Conservation (phyloP, 148 eudicot species). For the Rhododendron ovatum region DNA sequence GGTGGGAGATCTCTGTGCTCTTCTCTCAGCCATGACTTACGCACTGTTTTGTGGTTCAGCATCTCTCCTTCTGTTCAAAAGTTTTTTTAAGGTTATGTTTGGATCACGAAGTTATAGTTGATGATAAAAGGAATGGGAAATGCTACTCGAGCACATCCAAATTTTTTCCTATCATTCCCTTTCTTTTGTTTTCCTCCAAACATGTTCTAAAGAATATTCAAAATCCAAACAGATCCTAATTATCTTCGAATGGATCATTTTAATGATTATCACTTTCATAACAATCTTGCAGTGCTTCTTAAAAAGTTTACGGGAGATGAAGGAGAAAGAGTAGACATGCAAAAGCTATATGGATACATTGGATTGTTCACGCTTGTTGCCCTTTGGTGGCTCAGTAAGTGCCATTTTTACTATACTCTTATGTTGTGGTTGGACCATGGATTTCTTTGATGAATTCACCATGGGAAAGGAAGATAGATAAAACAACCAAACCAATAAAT, state of each 20-base stretch:
- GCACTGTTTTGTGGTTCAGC: constrained; percentile 74
- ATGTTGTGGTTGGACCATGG: not conserved
- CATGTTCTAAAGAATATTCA: not conserved
- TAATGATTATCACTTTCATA: constrained; percentile 14
- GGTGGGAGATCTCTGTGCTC: constrained; percentile 80
- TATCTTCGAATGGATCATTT: not conserved
- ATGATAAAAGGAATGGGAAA: not conserved
- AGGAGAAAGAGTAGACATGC: constrained; percentile 79
- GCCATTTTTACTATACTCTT: not conserved
- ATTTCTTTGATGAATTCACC: not conserved
- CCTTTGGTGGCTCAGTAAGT: constrained; percentile 95
- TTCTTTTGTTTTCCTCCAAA: not conserved
- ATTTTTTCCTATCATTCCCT: not conserved
- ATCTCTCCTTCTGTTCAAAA: not conserved
- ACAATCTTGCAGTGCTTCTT: constrained; percentile 59
- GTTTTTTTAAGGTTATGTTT: not conserved
- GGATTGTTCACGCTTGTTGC: constrained; percentile 74
- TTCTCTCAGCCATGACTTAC: constrained; percentile 76
- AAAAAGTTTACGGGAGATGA: constrained; percentile 82
- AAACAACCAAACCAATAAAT: not conserved
- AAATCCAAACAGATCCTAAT: not conserved
- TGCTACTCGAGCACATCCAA: not conserved
- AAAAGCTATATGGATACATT: constrained; percentile 85
- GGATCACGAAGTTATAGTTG: not conserved
- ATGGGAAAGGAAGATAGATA: not conserved